Evolutionary conservation across 192 early-diverging fungal genomes (phyloP).

Genomic region (Phlyctochytrium bullatum): DNA sequence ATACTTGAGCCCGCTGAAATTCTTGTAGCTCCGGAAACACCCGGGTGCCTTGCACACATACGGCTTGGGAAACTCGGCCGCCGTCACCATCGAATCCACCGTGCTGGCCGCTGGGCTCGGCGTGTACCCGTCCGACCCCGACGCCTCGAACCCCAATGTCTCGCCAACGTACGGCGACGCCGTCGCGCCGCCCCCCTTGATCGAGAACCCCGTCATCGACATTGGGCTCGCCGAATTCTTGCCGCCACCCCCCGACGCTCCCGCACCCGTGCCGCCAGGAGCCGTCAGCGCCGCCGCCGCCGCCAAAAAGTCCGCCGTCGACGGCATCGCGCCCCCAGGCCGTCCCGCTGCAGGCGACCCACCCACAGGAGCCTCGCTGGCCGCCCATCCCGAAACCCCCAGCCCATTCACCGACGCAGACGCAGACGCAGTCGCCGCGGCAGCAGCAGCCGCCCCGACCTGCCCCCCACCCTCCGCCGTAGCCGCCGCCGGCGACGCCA

Average conservation of each 20-base stretch:
- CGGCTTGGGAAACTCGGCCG: neutral
- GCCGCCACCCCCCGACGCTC: neutral
- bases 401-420: too few relatives aligned
- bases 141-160: neutral
- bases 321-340: too few relatives aligned
- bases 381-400: too few relatives aligned
- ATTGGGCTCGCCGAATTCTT: too few relatives aligned
- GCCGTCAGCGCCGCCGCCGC: conserved; percentile 1
- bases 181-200: too few relatives aligned
- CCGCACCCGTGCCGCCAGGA: neutral
- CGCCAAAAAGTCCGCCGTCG: too few relatives aligned
- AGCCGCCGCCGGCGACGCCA: neutral
- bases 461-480: neutral
- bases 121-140: conserved; percentile 1
- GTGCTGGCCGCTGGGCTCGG: neutral
- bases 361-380: too few relatives aligned
- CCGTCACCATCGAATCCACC: neutral
- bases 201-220: too few relatives aligned
- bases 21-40: conserved; percentile 3
- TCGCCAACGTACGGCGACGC: too few relatives aligned
- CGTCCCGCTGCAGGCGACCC: too few relatives aligned
- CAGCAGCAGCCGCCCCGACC: neutral
- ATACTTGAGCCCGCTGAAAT: conserved; percentile 10
- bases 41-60: conserved; percentile 3
- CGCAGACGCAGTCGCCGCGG: neutral